phyloP scores from a whole-genome alignment of 2,329 filamentous ascomycete genomes.

The Neophaeococcomyces mojaviensis region DNA sequence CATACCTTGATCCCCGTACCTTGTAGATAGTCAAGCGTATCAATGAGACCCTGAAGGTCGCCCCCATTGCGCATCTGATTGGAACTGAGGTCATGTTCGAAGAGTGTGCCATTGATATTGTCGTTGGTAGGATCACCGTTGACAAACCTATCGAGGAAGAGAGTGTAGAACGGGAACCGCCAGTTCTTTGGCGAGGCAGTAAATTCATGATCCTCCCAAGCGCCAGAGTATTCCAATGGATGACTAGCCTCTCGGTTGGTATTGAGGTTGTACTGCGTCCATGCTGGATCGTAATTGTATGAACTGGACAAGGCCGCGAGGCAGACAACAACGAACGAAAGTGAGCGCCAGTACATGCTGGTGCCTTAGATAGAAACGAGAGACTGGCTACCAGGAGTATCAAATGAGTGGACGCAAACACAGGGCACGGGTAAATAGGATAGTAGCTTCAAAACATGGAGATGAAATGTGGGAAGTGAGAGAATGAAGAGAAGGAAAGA shows the following conservation, averaged over 20 bases:
- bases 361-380: background rate
- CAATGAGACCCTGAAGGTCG: conserved; percentile 50
- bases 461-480: background rate
- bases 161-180: conserved; percentile 59
- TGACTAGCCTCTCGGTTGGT: conserved; percentile 48
- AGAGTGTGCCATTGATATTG: conserved; percentile 53
- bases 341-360: background rate
- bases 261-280: conserved; percentile 54
- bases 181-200: conserved; percentile 52
- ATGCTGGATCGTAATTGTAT: conserved; percentile 43
- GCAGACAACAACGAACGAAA: background rate
- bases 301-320: conserved; percentile 6
- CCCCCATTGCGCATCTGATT: conserved; percentile 59
- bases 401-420: conserved; percentile 1
- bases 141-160: conserved; percentile 57
- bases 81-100: conserved; percentile 53
- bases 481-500: background rate
- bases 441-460: background rate
- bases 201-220: conserved; percentile 45
- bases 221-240: conserved; percentile 52
- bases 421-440: background rate
- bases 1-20: conserved; percentile 53
- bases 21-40: conserved; percentile 57
- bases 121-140: conserved; percentile 60
- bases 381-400: conserved; percentile 2